A percentile compares a stretch with the other conserved stretches of the same genome.
Evolutionary conservation across 805 yeast genomes (phyloP).

Genomic region (Ogataea allantospora): DNA sequence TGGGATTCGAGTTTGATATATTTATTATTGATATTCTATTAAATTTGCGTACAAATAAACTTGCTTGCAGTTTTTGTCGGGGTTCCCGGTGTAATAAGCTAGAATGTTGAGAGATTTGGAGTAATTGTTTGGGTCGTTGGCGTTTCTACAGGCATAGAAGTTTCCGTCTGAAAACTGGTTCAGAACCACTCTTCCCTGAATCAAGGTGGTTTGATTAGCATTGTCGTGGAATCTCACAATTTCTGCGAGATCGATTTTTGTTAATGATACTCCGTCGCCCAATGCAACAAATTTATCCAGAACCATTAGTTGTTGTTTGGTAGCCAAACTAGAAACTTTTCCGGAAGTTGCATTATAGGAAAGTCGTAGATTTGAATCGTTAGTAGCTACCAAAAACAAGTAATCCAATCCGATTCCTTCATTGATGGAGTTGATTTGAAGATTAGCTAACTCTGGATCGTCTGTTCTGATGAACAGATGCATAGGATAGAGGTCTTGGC

Average conservation of each 20-base stretch:
- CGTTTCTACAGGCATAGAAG: slow-evolving; percentile 40
- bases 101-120: slow-evolving; percentile 29
- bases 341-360: slow-evolving; percentile 7
- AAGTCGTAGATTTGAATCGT: slow-evolving; percentile 11
- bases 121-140: slow-evolving; percentile 40
- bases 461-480: slow-evolving; percentile 9
- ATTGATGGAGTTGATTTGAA: slow-evolving; percentile 16
- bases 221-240: slow-evolving; percentile 5
- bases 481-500: slow-evolving; percentile 4
- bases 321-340: slow-evolving; percentile 9
- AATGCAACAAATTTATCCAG: slow-evolving; percentile 15
- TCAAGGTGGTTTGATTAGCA: slow-evolving; percentile 1
- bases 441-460: slow-evolving; percentile 4
- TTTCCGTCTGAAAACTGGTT: slow-evolving; percentile 9
- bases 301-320: slow-evolving; percentile 12
- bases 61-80: slow-evolving; percentile 9
- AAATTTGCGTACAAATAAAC: slow-evolving; percentile 12
- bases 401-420: slow-evolving; percentile 21
- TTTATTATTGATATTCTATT: slow-evolving; percentile 4
- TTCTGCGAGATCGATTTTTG: slow-evolving; percentile 6
- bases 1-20: not conserved
- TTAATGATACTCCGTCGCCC: slow-evolving; percentile 11
- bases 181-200: slow-evolving; percentile 16
- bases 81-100: slow-evolving; percentile 20
- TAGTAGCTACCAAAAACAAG: slow-evolving; percentile 15